Conservation (phyloP, 441 rosid genomes). For the Eruca vesicaria region DNA sequence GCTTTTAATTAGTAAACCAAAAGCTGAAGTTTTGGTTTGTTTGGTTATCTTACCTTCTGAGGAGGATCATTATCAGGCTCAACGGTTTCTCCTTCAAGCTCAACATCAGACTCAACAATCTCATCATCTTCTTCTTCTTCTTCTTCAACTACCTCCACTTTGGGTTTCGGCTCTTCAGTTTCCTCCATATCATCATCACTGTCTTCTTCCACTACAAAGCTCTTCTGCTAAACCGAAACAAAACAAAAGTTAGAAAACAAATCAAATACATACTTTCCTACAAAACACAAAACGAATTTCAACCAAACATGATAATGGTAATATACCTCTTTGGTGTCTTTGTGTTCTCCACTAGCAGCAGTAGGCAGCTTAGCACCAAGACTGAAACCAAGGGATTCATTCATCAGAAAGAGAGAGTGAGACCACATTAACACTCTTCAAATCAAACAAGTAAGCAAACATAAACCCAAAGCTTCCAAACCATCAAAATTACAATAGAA, state of each 20-base stretch:
- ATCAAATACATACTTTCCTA: neutral
- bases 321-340: slow-evolving; percentile 61
- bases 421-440: too few relatives aligned
- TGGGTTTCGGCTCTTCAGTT: slow-evolving; percentile 37
- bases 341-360: slow-evolving; percentile 35
- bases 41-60: slow-evolving; percentile 54
- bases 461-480: neutral
- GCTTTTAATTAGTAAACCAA: neutral
- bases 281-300: neutral
- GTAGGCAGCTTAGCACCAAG: slow-evolving; percentile 87
- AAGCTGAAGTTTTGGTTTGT: neutral
- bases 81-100: slow-evolving; percentile 84
- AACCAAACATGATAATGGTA: neutral
- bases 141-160: slow-evolving; percentile 42
- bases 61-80: slow-evolving; percentile 96
- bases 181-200: slow-evolving; percentile 76
- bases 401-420: neutral
- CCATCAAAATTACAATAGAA: neutral
- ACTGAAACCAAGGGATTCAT: slow-evolving; percentile 42
- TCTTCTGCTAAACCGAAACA: slow-evolving; percentile 40
- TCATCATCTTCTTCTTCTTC: slow-evolving; percentile 67
- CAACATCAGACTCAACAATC: slow-evolving; percentile 86
- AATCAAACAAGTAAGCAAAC: neutral
- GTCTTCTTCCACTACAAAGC: slow-evolving; percentile 74
- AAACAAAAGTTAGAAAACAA: too few relatives aligned